Conservation (phyloP, 768 basidiomycete genomes). For the Suillus plorans region DNA sequence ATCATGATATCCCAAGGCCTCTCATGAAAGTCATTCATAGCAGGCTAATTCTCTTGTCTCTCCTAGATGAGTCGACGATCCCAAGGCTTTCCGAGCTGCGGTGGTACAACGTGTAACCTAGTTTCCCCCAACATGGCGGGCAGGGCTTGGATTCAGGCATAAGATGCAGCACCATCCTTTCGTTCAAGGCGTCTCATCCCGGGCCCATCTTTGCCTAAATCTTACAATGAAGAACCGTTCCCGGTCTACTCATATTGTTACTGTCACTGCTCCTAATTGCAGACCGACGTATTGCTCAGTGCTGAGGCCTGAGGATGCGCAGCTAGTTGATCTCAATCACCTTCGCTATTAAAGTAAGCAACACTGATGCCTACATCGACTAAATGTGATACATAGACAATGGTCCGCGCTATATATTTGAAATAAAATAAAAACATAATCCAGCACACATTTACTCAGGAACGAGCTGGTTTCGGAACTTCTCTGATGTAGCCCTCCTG, state of each 20-base stretch:
- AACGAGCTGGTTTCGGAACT: background rate
- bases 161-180: too few relatives aligned
- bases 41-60: background rate
- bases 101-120: background rate
- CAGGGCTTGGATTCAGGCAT: too few relatives aligned
- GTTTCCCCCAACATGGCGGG: too few relatives aligned
- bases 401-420: background rate
- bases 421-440: background rate
- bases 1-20: background rate
- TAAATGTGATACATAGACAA: too few relatives aligned
- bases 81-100: background rate
- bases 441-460: background rate
- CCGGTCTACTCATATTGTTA: too few relatives aligned
- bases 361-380: background rate
- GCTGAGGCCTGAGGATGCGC: background rate
- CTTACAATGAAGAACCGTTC: too few relatives aligned
- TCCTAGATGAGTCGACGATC: background rate
- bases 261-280: too few relatives aligned
- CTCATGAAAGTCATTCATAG: background rate
- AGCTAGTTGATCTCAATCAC: background rate
- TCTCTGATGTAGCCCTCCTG: constrained; percentile 56
- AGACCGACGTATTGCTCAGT: background rate
- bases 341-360: background rate
- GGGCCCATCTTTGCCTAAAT: too few relatives aligned
- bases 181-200: too few relatives aligned